Percentiles rank a stretch among this genome's conserved stretches.
Evolutionary conservation across 495 filamentous ascomycete genomes (phyloP).

Genomic region (Talaromyces borbonicus): DNA sequence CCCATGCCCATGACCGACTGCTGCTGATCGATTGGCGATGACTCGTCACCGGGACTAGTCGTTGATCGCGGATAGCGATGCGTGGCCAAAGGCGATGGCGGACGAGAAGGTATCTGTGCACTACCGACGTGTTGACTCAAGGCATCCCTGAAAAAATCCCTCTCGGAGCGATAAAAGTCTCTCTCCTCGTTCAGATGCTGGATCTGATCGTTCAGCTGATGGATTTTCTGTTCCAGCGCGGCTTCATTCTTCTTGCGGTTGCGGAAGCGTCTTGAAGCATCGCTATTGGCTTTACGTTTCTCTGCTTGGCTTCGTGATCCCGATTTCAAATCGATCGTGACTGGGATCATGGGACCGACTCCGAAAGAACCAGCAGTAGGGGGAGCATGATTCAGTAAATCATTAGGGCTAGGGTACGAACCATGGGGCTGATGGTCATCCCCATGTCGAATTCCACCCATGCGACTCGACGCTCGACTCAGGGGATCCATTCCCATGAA

Average conservation of each 20-base stretch:
- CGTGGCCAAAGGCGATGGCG: conserved; percentile 27
- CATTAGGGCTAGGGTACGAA: conserved; percentile 29
- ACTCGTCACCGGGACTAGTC: neutral
- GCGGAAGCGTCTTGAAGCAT: conserved; percentile 82
- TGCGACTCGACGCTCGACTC: conserved; percentile 16
- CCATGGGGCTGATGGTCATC: conserved; percentile 23
- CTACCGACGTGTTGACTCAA: conserved; percentile 40
- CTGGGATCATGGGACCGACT: conserved; percentile 49
- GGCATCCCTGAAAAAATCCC: conserved; percentile 59
- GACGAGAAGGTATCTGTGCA: conserved; percentile 29
- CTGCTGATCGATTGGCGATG: neutral
- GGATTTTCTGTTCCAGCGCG: conserved; percentile 52
- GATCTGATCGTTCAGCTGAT: conserved; percentile 50
- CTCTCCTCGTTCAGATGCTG: conserved; percentile 43
- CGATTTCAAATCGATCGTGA: conserved; percentile 59
- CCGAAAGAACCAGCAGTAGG: neutral
- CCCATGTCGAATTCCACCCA: conserved; percentile 20
- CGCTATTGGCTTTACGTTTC: conserved; percentile 88
- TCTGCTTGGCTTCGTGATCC: conserved; percentile 81
- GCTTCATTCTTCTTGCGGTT: conserved; percentile 84
- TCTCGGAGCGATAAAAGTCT: conserved; percentile 47
- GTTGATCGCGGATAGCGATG: neutral
- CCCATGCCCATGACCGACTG: neutral
- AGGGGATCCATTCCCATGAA: conserved; percentile 23
- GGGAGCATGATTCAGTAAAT: conserved; percentile 20